A percentile compares a stretch with the other conserved stretches of the same genome.
Evolutionary conservation across 805 yeast species (phyloP).

Genomic region (Wickerhamomyces bovis): DNA sequence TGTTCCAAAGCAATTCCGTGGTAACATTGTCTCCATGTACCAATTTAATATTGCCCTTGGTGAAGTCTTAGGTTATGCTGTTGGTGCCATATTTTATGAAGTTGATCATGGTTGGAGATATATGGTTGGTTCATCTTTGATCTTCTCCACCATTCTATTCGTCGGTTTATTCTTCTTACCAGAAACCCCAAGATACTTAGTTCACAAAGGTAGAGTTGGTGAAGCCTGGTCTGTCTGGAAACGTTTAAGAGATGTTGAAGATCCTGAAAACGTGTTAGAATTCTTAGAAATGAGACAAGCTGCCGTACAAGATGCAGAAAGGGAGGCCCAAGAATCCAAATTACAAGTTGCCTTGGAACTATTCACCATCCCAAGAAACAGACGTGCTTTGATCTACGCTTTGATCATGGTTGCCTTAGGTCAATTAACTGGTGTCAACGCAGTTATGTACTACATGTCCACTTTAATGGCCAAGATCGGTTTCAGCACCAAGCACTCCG

Average conservation of each 20-base stretch:
- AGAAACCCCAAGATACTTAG: slow-evolving; percentile 54
- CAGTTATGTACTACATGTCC: slow-evolving; percentile 59
- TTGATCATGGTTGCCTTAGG: slow-evolving; percentile 53
- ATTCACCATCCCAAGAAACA: slow-evolving; percentile 48
- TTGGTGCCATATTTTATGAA: slow-evolving; percentile 54
- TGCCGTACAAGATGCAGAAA: slow-evolving; percentile 40
- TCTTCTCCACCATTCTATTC: slow-evolving; percentile 48
- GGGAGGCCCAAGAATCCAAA: slow-evolving; percentile 29
- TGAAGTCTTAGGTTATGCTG: slow-evolving; percentile 58
- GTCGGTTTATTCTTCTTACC: slow-evolving; percentile 49
- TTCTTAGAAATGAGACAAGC: slow-evolving; percentile 53
- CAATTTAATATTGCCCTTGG: slow-evolving; percentile 64
- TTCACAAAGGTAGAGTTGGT: slow-evolving; percentile 44
- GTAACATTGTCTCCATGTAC: slow-evolving; percentile 54
- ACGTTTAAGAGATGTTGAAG: slow-evolving; percentile 43
- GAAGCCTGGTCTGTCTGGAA: slow-evolving; percentile 53
- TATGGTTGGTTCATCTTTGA: slow-evolving; percentile 58
- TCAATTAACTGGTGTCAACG: slow-evolving; percentile 65
- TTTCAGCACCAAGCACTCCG: slow-evolving; percentile 43
- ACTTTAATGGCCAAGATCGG: slow-evolving; percentile 51
- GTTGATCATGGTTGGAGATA: slow-evolving; percentile 58
- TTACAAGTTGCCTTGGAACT: slow-evolving; percentile 44
- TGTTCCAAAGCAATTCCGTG: slow-evolving; percentile 52
- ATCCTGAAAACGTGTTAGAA: slow-evolving; percentile 40
- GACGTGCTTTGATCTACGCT: slow-evolving; percentile 56